Evolutionary conservation across 306 rosid species (phyloP), one percentile per base, ranked within the genome.

Genomic region (Glycine soja): DNA sequence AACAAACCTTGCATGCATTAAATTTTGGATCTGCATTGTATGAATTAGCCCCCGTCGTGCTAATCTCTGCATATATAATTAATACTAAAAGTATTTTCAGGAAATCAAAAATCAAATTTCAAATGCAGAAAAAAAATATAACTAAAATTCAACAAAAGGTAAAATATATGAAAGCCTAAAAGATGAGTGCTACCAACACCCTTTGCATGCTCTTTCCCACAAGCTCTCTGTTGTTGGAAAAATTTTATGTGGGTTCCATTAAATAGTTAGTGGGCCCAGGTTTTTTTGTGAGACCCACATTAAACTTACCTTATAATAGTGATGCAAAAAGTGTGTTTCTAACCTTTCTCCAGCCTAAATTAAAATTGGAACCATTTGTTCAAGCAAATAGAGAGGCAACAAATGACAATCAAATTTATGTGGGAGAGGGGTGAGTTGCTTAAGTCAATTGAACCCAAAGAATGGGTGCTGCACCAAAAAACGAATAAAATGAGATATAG

Each of bases 391-490:
- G 81, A 78, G 7, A 42, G 10, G 57, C 8, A 72, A 65, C 53
- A 58, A 48, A 69, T n/a, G 42, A 48, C 59, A 74, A 72, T n/a
- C n/a, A n/a, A n/a, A n/a, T n/a, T 58, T 64, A 32, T 59, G 79
- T 19, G 8, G 8, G 15, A 36, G 45, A 30, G 72, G 64, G 18
- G n/a, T 72, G 8, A 32, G 30, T 58, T 13, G 58, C 9, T 8
- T 45, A 58, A 70, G 56, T 30, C 40, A 70, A 42, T 95, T 93
- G 88, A 87, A 95, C 83, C 99, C 97, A 46, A 91, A 77, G 88
- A 85, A 90, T 7, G 98, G 83, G 81, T 92, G 86, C 99, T 95
- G 97, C 70, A 75, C 43, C 87, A 79, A 50, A 74, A 79, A 87
- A 72, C 54, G 4, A 40, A 88, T 65, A 34, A 64, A 50, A 51